These are phyloP conservation scores for Plasmodium coatneyi DNA, from an alignment of 169 alveolate genomes.

Conservation along the genomic window DNA sequence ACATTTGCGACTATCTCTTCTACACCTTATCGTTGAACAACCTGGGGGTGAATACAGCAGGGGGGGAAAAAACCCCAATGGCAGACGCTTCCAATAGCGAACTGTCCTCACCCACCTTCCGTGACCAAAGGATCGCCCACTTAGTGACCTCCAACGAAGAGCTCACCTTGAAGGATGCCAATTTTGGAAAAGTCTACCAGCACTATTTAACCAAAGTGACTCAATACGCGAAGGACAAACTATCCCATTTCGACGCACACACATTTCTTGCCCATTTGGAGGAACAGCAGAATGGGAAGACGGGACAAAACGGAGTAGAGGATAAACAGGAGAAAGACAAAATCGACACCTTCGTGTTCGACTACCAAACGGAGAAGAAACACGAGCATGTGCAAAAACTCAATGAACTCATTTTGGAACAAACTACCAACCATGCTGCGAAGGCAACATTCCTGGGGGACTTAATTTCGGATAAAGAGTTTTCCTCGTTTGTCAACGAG, in stretches of 20 bases:
- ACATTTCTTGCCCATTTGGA: constrained; percentile 22
- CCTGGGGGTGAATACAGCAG: background rate
- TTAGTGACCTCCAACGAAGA: constrained; percentile 8
- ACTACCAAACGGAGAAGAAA: constrained; percentile 19
- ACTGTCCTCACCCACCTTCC: background rate
- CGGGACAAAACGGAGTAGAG: background rate
- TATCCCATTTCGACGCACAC: constrained; percentile 18
- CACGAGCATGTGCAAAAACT: constrained; percentile 34
- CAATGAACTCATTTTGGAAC: constrained; percentile 31
- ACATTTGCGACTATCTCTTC: constrained; percentile 25
- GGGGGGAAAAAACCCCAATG: background rate
- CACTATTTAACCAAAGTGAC: constrained; percentile 28
- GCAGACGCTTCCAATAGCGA: background rate
- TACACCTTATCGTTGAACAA: constrained; percentile 24
- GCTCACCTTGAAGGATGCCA: background rate
- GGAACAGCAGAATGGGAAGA: background rate
- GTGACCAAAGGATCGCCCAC: background rate
- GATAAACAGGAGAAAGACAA: background rate
- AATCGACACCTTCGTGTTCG: constrained; percentile 26
- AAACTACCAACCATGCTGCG: background rate
- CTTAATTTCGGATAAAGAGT: constrained; percentile 29
- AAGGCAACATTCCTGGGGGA: background rate
- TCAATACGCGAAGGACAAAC: constrained; percentile 3
- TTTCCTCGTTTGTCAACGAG: constrained; percentile 10
- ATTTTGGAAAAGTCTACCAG: constrained; percentile 25